Percentiles rank a stretch among this genome's conserved stretches.
These are phyloP conservation scores for Stereum hirsutum DNA, from an alignment of 1,284 basidiomycete genomes.

Conservation along the genomic window DNA sequence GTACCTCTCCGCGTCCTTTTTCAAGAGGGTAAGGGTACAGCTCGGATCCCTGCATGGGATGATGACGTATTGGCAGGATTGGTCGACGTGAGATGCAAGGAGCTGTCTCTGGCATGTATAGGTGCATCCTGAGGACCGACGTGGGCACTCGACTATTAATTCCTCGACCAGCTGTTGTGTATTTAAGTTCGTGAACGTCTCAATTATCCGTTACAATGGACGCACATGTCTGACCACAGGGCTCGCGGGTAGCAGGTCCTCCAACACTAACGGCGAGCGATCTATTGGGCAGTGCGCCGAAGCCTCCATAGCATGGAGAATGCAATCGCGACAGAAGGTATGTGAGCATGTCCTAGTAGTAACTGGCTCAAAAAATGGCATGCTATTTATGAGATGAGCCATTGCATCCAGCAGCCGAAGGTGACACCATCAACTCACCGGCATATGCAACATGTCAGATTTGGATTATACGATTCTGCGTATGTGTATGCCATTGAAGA, in stretches of 20 bases:
- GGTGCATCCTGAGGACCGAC: constrained; percentile 48
- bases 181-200: not conserved
- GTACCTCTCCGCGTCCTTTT: constrained; percentile 34
- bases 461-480: constrained; percentile 43
- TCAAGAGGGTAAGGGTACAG: constrained; percentile 33
- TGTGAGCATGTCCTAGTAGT: constrained; percentile 70
- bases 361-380: constrained; percentile 68
- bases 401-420: constrained; percentile 1
- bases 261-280: constrained; percentile 46
- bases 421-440: constrained; percentile 32
- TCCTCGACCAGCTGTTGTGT: constrained; percentile 71
- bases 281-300: constrained; percentile 77
- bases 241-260: constrained; percentile 51
- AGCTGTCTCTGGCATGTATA: constrained; percentile 63
- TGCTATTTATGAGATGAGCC: constrained; percentile 24
- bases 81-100: constrained; percentile 53
- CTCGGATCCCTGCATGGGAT: constrained; percentile 42
- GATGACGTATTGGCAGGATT: constrained; percentile 49
- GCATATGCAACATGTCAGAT: constrained; percentile 80
- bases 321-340: constrained; percentile 78
- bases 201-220: constrained; percentile 14
- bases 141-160: constrained; percentile 65
- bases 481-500: constrained; percentile 29
- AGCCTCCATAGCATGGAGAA: constrained; percentile 52
- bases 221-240: constrained; percentile 68